Conservation (phyloP, 2,329 filamentous ascomycete species). For the Ceratocystis cacaofunesta region DNA sequence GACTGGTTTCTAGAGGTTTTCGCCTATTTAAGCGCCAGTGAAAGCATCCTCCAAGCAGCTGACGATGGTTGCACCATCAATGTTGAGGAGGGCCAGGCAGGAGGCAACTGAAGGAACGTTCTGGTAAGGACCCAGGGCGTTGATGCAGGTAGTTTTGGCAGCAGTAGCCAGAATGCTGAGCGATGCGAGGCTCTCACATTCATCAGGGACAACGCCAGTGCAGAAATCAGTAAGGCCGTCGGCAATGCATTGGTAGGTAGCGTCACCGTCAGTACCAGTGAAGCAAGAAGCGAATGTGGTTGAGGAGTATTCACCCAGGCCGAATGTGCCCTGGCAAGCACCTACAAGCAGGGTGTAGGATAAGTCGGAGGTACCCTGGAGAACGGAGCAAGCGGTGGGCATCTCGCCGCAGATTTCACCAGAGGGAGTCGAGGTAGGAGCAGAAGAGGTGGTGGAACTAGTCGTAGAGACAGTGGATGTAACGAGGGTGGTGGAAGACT, state of each 20-base stretch:
- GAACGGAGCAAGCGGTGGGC: conserved; percentile 6
- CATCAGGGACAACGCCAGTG: neutral
- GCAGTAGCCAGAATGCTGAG: neutral
- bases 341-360: neutral
- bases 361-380: neutral
- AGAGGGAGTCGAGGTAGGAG: neutral
- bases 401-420: neutral
- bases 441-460: neutral
- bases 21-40: neutral
- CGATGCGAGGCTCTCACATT: neutral
- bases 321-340: conserved; percentile 1
- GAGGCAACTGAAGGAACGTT: neutral
- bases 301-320: conserved; percentile 5
- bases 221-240: neutral
- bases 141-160: neutral
- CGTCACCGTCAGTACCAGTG: neutral
- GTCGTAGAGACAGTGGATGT: neutral
- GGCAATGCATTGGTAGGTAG: conserved; percentile 8
- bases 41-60: conserved; percentile 12
- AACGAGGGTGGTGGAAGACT: no score
- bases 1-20: neutral
- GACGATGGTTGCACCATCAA: conserved; percentile 1
- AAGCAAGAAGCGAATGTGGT: conserved; percentile 7
- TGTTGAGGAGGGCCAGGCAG: conserved; percentile 5
- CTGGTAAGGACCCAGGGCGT: conserved; percentile 10